Evolutionary conservation across 495 filamentous ascomycete species (phyloP), one percentile per base, ranked within the genome.

Genomic region (Massariosphaeria phaeospora): DNA sequence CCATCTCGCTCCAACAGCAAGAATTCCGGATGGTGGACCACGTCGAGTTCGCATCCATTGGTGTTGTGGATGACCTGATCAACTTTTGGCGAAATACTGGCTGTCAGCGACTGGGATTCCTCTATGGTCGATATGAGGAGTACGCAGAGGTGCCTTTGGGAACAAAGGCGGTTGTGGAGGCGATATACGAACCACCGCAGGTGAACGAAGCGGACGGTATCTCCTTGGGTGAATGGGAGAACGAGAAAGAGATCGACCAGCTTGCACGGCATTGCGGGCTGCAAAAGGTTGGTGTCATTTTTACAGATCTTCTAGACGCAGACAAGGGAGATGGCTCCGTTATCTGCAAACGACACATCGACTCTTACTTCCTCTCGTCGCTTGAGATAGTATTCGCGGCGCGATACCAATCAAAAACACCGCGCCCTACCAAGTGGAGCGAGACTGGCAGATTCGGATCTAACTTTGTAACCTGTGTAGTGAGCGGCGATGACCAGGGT

Each of bases 11-110:
- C 18, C 90, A 96, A 62, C 87, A 88, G 12, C 93, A 99, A 67
- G 77, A 86, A 26, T 99, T 86, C 65, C 86, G 93, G n/a, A 96
- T 91, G 88, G 90, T 99, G 0, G 93, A 99, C 64, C 93, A 99
- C 69, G 91, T 99, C 57, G 94, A 99, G 66, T 97, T 99, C 66
- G 79, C 93, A 2, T 81, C 85, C 1, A 80, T 88, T 1, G 77
- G 79, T 29, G 72, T 96, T 18, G 85, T 99, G 66, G 84, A 99
- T 65, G 83, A 81, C 7, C 80, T 96, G 26, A 80, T 99, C 33
- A 81, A 95, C 57, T 91, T 91, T 57, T 99, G 93, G 93, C 80
- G 93, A 52, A 79, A 75, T 36, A 91, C 86, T 1, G 82, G 80
- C 13, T 80, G 79, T 26, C 93, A 99, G 68, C 76, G 93, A 15